Base-by-base conservation (phyloP, 192 early-diverging fungal species). In the Lunasporangiospora selenospora region DNA sequence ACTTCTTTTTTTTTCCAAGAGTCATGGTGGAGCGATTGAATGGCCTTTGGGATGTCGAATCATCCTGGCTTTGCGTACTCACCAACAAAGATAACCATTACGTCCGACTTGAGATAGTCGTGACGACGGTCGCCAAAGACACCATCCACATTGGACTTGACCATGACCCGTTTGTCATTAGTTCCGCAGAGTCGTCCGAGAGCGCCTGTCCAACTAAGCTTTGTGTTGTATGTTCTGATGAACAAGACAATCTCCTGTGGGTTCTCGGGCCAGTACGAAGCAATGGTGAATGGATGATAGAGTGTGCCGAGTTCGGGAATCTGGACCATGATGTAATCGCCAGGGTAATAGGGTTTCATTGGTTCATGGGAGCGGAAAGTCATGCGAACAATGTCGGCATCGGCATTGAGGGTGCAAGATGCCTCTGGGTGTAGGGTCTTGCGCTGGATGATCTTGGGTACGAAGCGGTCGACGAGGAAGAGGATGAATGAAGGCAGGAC, bases 281-380 rank as follows among this genome's bases (percentile, higher is more conserved):
- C 69, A 36, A 73, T 63, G 0, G 69, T 73, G 30, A 73, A 73
- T 5, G 69, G 69, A 52, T 73, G 69, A 24, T 58, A 63, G 7
- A 73, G 10, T 1, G 26, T 45, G 4, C 69, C 69, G 11, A 73
- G n/a, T 42, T 62, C 69, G 10, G 69, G 69, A 8, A 73, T 42
- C 23, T 58, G 46, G 6, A 73, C 61, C 34, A 52, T 5, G 52
- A 73, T 73, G 19, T 73, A 73, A n/a, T 73, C 69, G 9, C 69
- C 69, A 13, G 69, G 69, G 34, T 73, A 73, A n/a, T 73, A 73
- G 26, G 69, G 69, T 18, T 73, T 73, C 69, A 73, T 73, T 12
- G 69, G 69, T 13, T 73, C 69, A 3, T 59, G 69, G 0, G 60
- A 62, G 0, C 39, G 41, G 27, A 73, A 39, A n/a, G 69, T 73